phyloP scores from a whole-genome alignment of 2,329 filamentous ascomycete genomes.

The Xylariaceae sp. region DNA sequence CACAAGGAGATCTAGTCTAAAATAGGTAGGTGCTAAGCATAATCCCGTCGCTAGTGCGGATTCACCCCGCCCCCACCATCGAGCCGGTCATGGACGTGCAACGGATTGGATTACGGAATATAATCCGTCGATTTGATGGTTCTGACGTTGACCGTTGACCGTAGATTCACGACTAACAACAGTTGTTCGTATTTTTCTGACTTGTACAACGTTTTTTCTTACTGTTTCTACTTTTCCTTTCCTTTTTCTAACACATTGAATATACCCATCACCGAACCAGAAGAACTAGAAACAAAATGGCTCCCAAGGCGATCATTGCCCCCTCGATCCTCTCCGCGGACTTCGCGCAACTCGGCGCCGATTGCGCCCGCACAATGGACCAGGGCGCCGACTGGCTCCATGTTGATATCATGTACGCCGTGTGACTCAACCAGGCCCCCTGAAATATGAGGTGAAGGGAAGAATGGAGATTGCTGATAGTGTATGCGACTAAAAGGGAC shows the following conservation, averaged over 20 bases:
- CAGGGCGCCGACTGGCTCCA: conserved; percentile 90
- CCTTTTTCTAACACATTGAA: no score
- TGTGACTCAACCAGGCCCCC: not conserved
- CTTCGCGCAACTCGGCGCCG: conserved; percentile 81
- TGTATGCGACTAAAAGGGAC: conserved; percentile 59
- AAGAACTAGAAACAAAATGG: conserved; percentile 49
- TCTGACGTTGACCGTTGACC: no score
- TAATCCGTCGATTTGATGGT: no score
- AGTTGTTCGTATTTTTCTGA: no score
- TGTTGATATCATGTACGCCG: conserved; percentile 74
- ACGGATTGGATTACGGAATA: no score
- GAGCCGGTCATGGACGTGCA: no score
- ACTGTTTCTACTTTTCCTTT: not conserved
- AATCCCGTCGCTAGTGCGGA: not conserved
- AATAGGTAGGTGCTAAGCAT: no score
- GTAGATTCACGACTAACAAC: no score
- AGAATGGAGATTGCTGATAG: conserved; percentile 7
- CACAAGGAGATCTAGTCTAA: no score
- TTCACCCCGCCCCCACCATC: not conserved
- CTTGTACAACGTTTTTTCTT: not conserved
- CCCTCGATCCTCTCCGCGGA: conserved; percentile 98
- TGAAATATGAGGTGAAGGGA: not conserved
- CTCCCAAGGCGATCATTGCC: conserved; percentile 87
- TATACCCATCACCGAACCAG: not conserved
- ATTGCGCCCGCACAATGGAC: conserved; percentile 79